Conservation (phyloP, 805 yeast genomes). For the Myxozyma neglecta region DNA sequence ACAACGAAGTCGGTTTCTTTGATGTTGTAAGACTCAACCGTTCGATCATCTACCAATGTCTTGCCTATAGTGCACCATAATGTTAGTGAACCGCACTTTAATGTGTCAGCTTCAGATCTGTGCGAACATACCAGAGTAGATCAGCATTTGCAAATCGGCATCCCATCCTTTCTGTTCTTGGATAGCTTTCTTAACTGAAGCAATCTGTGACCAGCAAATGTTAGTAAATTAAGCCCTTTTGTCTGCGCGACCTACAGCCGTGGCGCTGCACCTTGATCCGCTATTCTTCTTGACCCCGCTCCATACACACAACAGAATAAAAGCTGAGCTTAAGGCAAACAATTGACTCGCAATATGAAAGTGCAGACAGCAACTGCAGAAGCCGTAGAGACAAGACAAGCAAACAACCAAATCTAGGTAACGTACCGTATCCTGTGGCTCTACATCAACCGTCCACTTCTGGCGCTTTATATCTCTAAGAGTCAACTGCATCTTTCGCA, state of each 20-base stretch:
- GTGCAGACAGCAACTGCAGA: too few relatives aligned
- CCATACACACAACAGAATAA: background rate
- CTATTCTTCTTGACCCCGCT: background rate
- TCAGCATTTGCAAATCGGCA: slow-evolving; percentile 75
- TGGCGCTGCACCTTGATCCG: background rate
- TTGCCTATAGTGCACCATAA: slow-evolving; percentile 53
- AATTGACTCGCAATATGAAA: background rate
- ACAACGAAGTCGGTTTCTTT: slow-evolving; percentile 84
- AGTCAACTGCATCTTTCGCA: slow-evolving; percentile 61
- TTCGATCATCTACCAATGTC: slow-evolving; percentile 80
- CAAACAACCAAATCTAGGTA: background rate
- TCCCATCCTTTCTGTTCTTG: slow-evolving; percentile 70
- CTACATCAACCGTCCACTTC: slow-evolving; percentile 76
- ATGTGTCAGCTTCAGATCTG: background rate
- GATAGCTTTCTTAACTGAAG: slow-evolving; percentile 69
- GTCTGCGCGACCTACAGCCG: background rate
- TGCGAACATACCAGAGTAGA: slow-evolving; percentile 65
- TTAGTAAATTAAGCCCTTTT: background rate
- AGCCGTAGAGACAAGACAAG: background rate
- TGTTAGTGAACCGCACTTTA: background rate
- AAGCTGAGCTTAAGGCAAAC: background rate
- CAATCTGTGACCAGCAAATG: slow-evolving; percentile 43
- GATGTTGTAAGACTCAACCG: slow-evolving; percentile 68
- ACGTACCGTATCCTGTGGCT: slow-evolving; percentile 63
- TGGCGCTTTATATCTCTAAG: slow-evolving; percentile 94